Percentiles rank a stretch among this genome's conserved stretches.
These are phyloP conservation scores for Lepidium campestre DNA, from an alignment of 441 rosid genomes.

Conservation along the genomic window DNA sequence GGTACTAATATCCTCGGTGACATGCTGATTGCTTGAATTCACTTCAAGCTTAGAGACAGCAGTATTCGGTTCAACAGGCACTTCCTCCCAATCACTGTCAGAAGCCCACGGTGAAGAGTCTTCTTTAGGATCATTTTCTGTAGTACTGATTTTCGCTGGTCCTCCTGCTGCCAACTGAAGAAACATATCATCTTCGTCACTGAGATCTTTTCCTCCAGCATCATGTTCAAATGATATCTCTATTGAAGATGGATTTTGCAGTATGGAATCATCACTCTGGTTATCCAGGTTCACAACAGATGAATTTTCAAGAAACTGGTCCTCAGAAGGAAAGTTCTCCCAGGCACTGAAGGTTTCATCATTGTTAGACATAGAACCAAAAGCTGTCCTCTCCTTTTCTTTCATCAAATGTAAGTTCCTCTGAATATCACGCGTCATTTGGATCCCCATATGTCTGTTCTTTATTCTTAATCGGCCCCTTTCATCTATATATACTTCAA, in stretches of 20 bases:
- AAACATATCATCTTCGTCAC: slow-evolving; percentile 69
- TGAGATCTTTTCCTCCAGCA: slow-evolving; percentile 34
- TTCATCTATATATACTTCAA: slow-evolving; percentile 82
- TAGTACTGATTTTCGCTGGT: slow-evolving; percentile 36
- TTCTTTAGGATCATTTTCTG: slow-evolving; percentile 33
- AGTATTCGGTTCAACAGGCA: slow-evolving; percentile 28
- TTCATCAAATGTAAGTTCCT: slow-evolving; percentile 94
- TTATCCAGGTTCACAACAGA: slow-evolving; percentile 32
- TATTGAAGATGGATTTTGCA: slow-evolving; percentile 34
- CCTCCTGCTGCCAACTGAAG: slow-evolving; percentile 62
- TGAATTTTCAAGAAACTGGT: slow-evolving; percentile 31
- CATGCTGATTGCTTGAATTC: slow-evolving; percentile 29
- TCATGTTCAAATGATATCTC: slow-evolving; percentile 78
- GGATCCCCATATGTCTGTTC: slow-evolving; percentile 88
- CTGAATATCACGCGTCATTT: slow-evolving; percentile 94
- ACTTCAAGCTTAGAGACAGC: slow-evolving; percentile 24
- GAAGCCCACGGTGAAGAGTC: slow-evolving; percentile 43
- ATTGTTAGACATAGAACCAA: slow-evolving; percentile 22
- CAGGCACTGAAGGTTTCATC: slow-evolving; percentile 21
- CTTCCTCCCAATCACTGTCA: slow-evolving; percentile 76
- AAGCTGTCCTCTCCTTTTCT: slow-evolving; percentile 44
- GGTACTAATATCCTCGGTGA: slow-evolving; percentile 24
- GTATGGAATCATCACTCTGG: slow-evolving; percentile 28
- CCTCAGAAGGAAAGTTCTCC: slow-evolving; percentile 32
- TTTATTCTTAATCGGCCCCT: slow-evolving; percentile 71